Evolutionary conservation across 257 asterid genomes (phyloP).

Genomic region (Fraxinus excelsior): DNA sequence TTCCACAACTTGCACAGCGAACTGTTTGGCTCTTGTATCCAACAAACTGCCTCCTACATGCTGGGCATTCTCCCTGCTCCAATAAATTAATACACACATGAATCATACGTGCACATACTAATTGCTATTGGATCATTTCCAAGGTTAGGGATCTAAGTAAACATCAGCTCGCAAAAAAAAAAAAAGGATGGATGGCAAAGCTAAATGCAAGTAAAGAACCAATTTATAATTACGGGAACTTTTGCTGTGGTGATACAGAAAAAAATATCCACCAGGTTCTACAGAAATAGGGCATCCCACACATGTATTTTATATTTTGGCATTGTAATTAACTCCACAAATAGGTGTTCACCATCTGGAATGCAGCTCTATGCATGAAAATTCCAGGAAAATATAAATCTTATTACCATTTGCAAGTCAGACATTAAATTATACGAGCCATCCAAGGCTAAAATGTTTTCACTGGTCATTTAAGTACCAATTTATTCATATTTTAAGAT

Average conservation of each 20-base stretch:
- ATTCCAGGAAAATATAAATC: no score
- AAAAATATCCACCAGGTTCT: no score
- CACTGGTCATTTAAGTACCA: not conserved
- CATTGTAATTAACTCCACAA: no score
- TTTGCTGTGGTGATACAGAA: not conserved
- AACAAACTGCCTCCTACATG: conserved; percentile 79
- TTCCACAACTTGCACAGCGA: conserved; percentile 86
- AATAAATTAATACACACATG: conserved; percentile 15
- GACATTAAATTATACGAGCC: not conserved
- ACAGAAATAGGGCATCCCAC: no score
- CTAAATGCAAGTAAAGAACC: not conserved
- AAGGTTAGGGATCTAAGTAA: conserved; percentile 7
- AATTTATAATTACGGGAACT: not conserved
- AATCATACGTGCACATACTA: not conserved
- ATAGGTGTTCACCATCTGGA: no score
- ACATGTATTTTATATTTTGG: no score
- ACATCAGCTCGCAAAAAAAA: not conserved
- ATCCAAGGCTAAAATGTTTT: not conserved
- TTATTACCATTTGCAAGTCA: not conserved
- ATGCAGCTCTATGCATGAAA: no score
- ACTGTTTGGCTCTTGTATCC: conserved; percentile 87
- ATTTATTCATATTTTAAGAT: not conserved
- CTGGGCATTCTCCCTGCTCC: conserved; percentile 93
- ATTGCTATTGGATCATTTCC: not conserved
- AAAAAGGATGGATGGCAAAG: not conserved